These are phyloP conservation scores for Aspergillus intermedius DNA, from an alignment of 2,329 filamentous ascomycete genomes.

Conservation along the genomic window DNA sequence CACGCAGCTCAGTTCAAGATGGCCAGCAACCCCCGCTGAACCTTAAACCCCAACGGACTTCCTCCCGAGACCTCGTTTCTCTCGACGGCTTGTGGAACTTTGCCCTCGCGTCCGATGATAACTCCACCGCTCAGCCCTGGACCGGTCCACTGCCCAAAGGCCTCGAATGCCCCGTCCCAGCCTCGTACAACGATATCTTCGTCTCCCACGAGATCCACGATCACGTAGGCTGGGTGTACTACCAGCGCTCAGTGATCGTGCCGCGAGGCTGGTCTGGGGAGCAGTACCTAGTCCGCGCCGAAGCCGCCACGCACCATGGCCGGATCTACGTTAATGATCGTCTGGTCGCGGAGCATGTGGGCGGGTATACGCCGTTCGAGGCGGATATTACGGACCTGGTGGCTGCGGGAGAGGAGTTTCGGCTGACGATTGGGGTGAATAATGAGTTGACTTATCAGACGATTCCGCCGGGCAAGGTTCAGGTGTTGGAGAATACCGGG, in stretches of 20 bases:
- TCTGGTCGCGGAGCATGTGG: slow-evolving; percentile 18
- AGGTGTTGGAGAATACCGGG: slow-evolving; percentile 7
- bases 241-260: slow-evolving; percentile 20
- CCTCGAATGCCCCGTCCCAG: slow-evolving; percentile 11
- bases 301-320: slow-evolving; percentile 22
- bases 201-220: slow-evolving; percentile 12
- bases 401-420: slow-evolving; percentile 15
- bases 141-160: slow-evolving; percentile 3
- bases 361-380: slow-evolving; percentile 25
- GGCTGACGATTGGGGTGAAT: slow-evolving; percentile 25
- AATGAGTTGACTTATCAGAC: slow-evolving; percentile 25
- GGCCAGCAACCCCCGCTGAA: too few species aligned
- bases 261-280: slow-evolving; percentile 13
- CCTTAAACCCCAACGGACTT: background rate
- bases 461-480: slow-evolving; percentile 19
- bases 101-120: slow-evolving; percentile 4
- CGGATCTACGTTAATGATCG: slow-evolving; percentile 22
- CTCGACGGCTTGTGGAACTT: slow-evolving; percentile 13
- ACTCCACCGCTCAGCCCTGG: slow-evolving; percentile 4
- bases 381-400: slow-evolving; percentile 17
- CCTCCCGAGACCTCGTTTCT: slow-evolving; percentile 6
- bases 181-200: slow-evolving; percentile 14
- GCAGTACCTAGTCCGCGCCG: slow-evolving; percentile 18
- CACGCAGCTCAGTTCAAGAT: too few species aligned
- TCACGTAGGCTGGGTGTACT: slow-evolving; percentile 28